phyloP scores from a whole-genome alignment of 2,329 filamentous ascomycete genomes.

The Fusarium multiceps region DNA sequence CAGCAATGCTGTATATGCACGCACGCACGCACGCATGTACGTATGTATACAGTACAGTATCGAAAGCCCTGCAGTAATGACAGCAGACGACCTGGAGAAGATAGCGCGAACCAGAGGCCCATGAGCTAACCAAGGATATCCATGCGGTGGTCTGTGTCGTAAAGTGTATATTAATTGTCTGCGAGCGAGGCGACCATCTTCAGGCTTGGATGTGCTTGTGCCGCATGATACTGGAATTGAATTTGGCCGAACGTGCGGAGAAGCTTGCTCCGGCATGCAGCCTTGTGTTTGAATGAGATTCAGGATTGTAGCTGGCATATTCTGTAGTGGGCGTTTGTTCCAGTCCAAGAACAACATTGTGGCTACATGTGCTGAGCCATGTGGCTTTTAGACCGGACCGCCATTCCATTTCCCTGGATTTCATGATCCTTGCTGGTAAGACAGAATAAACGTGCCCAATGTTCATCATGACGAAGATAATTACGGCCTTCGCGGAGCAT shows the following conservation, averaged over 20 bases:
- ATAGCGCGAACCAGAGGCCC: constrained; percentile 41
- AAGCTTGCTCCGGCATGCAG: constrained; percentile 38
- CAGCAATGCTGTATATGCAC: constrained; percentile 10
- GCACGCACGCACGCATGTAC: neutral
- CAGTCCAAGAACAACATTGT: constrained; percentile 8
- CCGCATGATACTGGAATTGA: constrained; percentile 35
- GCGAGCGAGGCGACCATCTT: constrained; percentile 26
- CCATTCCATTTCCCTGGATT: constrained; percentile 21
- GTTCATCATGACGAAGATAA: constrained; percentile 22
- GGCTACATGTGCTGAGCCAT: constrained; percentile 29
- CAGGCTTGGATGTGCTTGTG: constrained; percentile 34
- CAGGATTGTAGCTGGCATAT: constrained; percentile 28
- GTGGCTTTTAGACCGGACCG: constrained; percentile 34
- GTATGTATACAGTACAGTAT: constrained; percentile 16
- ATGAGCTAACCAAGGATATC: constrained; percentile 16
- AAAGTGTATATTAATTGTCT: constrained; percentile 12
- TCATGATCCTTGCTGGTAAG: constrained; percentile 30
- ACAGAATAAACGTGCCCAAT: constrained; percentile 20
- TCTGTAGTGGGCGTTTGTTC: constrained; percentile 6
- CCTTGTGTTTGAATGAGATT: constrained; percentile 39
- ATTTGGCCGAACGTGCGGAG: constrained; percentile 44
- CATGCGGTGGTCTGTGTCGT: constrained; percentile 26
- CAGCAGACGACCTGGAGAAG: constrained; percentile 34
- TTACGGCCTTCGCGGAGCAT: neutral
- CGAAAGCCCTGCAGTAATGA: constrained; percentile 32